Conservation (phyloP, 2,329 filamentous ascomycete genomes). For the Aspergillus felis region DNA sequence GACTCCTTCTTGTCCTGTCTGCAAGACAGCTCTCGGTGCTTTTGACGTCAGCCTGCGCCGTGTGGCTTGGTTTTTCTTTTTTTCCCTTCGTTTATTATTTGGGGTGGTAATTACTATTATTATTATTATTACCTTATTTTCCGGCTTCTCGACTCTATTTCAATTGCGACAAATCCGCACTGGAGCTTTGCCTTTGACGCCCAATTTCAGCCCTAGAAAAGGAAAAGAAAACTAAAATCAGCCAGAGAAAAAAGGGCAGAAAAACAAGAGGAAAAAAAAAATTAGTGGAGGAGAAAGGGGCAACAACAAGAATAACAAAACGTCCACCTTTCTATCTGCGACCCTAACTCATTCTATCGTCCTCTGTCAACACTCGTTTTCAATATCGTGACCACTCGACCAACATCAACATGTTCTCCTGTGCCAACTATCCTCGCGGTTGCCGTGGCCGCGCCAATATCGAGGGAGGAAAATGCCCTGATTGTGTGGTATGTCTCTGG, state of each 20-base stretch:
- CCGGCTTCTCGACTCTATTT: background rate
- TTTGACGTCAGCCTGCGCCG: background rate
- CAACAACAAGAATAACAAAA: constrained; percentile 8
- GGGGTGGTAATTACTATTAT: too few relatives aligned
- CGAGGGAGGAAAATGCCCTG: constrained; percentile 40
- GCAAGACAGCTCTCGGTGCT: background rate
- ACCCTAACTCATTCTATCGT: background rate
- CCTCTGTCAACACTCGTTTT: background rate
- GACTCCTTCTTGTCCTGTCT: background rate
- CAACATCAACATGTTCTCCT: constrained; percentile 41
- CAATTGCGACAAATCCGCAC: background rate
- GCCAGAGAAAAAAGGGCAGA: constrained; percentile 1
- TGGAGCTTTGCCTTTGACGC: background rate
- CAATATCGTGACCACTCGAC: background rate
- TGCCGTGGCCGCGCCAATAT: constrained; percentile 46
- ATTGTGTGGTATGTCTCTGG: constrained; percentile 36
- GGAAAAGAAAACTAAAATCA: background rate
- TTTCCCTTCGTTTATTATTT: too few relatives aligned
- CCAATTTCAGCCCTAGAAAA: background rate
- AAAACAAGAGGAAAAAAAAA: constrained; percentile 9
- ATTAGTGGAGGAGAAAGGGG: background rate
- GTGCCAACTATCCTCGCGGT: constrained; percentile 45
- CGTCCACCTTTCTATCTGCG: background rate
- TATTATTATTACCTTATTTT: background rate
- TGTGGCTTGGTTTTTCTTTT: background rate